Conservation (phyloP, 2,329 filamentous ascomycete species). For the Trichoderma endophyticum region DNA sequence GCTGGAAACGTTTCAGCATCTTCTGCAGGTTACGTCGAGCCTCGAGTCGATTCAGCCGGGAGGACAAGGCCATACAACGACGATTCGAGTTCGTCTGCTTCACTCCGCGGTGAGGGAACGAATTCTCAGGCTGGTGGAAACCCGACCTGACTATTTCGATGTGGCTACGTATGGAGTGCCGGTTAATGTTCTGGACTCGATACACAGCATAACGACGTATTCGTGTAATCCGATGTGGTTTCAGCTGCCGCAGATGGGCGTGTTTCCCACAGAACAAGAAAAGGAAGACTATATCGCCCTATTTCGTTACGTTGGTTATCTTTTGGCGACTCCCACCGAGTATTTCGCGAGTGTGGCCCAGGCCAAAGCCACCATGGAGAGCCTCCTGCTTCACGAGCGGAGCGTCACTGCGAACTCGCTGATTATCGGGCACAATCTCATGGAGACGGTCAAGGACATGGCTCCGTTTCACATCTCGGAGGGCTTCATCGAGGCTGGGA, state of each 20-base stretch:
- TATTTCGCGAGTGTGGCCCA: constrained; percentile 25
- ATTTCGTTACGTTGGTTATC: constrained; percentile 37
- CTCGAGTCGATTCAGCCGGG: constrained; percentile 58
- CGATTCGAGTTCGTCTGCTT: constrained; percentile 62
- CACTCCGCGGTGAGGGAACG: constrained; percentile 62
- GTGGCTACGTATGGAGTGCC: constrained; percentile 57
- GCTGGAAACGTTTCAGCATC: constrained; percentile 42
- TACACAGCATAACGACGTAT: constrained; percentile 62
- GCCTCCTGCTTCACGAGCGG: constrained; percentile 34
- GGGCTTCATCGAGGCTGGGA: constrained; percentile 36
- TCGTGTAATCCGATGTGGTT: constrained; percentile 61
- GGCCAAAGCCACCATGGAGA: constrained; percentile 35
- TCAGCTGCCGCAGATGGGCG: constrained; percentile 60
- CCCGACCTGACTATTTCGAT: constrained; percentile 58
- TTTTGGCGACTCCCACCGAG: constrained; percentile 29
- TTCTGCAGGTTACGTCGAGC: constrained; percentile 58
- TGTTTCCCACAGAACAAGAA: constrained; percentile 56
- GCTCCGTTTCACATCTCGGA: constrained; percentile 36
- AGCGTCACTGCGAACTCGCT: constrained; percentile 33
- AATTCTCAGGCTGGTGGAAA: constrained; percentile 55
- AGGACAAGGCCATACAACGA: constrained; percentile 58
- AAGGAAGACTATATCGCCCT: constrained; percentile 61
- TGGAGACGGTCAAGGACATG: constrained; percentile 36
- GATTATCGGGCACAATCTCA: constrained; percentile 38
- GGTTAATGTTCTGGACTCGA: constrained; percentile 62